Base-by-base conservation (phyloP, 2,329 filamentous ascomycete genomes). In the Fusarium denticulatum region DNA sequence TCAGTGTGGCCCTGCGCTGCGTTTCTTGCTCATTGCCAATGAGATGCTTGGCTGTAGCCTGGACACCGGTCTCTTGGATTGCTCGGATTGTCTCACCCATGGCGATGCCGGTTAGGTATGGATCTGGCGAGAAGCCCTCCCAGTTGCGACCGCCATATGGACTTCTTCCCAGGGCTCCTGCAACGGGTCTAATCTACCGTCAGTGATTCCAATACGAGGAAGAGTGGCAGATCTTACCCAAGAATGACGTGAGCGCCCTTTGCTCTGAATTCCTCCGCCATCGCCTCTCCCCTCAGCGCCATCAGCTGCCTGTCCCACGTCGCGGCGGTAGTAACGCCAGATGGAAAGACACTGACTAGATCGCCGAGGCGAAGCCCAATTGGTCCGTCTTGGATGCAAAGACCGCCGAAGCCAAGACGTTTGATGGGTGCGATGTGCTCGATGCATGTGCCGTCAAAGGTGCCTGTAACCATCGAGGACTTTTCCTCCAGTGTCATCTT, bases 161-260 rank as follows among this genome's bases (percentile, higher is more conserved):
- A 7, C 80, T 82, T 24, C 83, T 81, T 16, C 84, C 86, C n/a
- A 87, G 81, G 22, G 86, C 84, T 37, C 70, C 70, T 13, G 78
- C 77, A 26, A 84, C 81, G 15, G 85, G 83, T 4, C 94, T 94
- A 50, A 92, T 83, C 0, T 89, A 83, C 68, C 91, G 89, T 69
- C 88, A 90, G 81, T 94, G 94, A 76, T 92, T 86, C 80, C 92
- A 95, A 7, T 89, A 74, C 93, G 93, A 26, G 88, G 91, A 81
- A 91, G 92, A 81, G 95, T 95, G 77, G 93, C 16, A 81, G 61
- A 16, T 32, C 9, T 49, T 3, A 49, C 46, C 72, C 77, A 24
- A 95, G 86, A 73, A 90, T 88, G 26, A 94, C 85, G 78, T 95
- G 92, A 24, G 93, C 87, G 64, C 93, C 93, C 83, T 95, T 95